Evolutionary conservation across 179 eudicot species (phyloP), one percentile per base, ranked within the genome.

Genomic region (Camellia oleifera): DNA sequence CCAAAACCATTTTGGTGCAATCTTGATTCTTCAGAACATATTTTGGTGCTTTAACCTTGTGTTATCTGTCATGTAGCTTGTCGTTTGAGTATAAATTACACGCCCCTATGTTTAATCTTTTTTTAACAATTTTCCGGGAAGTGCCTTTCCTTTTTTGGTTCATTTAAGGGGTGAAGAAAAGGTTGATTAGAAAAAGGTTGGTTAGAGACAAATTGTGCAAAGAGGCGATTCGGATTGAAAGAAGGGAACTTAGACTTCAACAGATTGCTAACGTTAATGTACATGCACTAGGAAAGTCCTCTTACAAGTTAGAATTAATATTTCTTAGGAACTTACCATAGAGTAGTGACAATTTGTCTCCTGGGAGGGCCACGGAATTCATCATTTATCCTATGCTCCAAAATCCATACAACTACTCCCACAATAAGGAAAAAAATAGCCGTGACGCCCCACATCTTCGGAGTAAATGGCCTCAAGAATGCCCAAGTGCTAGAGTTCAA

Each of bases 311-410:
- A 26, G 32, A 26, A 26, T 26, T 26, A 18, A 15, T 57, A 72
- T 11, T 7, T 60, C 5, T 32, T n/a, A 62, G 18, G 26, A 42
- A 84, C 89, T 81, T 80, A 91, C 95, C 97, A 94, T 74, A 91
- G 58, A 42, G 85, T 77, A 56, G 98, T 94, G 74, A 79, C 82
- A 45, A 91, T 1, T 86, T 94, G 98, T 79, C 75, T 56, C 48
- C 83, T 87, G 20, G 97, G 97, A 58, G 95, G 83, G 70, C 98
- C 98, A 44, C 97, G 98, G 72, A 94, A 94, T 7, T 93, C 95
- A 75, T 91, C 91, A 60, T 94, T 94, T 0, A 79, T 78, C 65
- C 97, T 81, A 68, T 94, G 98, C 87, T 94, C 97, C 82, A 94
- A 79, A 71, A 92, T 79, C 97, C 95, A 92, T 77, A 94, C 87